Percentiles rank a stretch among this genome's conserved stretches.
Conservation (phyloP, 768 basidiomycete species). For the Daedaleopsis nitida region DNA sequence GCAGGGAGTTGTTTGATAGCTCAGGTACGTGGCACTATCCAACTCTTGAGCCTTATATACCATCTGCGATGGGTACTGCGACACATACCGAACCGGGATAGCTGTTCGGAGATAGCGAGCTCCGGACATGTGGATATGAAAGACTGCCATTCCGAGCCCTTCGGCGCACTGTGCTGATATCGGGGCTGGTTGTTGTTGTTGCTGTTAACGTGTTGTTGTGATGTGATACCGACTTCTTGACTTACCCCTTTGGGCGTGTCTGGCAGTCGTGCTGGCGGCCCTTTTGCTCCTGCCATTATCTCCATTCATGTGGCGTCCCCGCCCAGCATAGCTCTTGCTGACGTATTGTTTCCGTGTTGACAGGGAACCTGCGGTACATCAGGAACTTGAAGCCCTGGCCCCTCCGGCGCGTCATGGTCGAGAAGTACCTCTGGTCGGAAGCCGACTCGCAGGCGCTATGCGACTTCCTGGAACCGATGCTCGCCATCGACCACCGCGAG, state of each 20-base stretch:
- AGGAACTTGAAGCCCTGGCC: slow-evolving; percentile 79
- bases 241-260: background rate
- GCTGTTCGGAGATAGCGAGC: background rate
- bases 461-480: slow-evolving; percentile 75
- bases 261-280: background rate
- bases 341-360: slow-evolving; percentile 3
- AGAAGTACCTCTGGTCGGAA: slow-evolving; percentile 80
- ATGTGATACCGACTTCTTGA: background rate
- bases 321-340: slow-evolving; percentile 4
- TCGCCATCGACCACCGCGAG: slow-evolving; percentile 65
- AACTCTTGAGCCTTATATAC: slow-evolving; percentile 3
- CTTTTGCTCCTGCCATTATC: background rate
- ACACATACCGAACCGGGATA: background rate
- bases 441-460: slow-evolving; percentile 61
- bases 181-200: background rate
- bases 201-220: no score
- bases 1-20: slow-evolving; percentile 82
- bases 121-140: background rate
- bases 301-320: slow-evolving; percentile 9
- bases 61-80: background rate
- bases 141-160: background rate
- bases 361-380: slow-evolving; percentile 74
- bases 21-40: slow-evolving; percentile 45
- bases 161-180: slow-evolving; percentile 1
- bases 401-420: slow-evolving; percentile 78